These are phyloP conservation scores for Coprinopsis marcescibilis DNA, from an alignment of 768 basidiomycete genomes.

Conservation along the genomic window DNA sequence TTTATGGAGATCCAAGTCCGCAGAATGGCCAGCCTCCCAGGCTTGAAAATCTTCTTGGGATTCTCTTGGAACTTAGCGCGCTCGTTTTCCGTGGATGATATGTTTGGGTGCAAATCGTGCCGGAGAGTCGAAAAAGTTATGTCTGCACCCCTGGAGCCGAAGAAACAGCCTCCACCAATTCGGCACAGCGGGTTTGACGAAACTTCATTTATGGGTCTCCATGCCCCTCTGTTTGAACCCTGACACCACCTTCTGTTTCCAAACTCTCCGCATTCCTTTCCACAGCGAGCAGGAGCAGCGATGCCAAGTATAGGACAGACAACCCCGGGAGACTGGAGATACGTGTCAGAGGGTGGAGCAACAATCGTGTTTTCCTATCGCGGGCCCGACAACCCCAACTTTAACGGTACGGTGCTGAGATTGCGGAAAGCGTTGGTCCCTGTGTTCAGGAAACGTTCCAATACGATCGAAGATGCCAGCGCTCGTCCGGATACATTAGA, in stretches of 20 bases:
- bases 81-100: too few relatives aligned
- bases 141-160: too few relatives aligned
- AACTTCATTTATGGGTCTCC: too few relatives aligned
- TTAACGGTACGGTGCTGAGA: conserved; percentile 66
- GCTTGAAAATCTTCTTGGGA: too few relatives aligned
- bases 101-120: too few relatives aligned
- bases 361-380: conserved; percentile 83
- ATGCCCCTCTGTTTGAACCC: too few relatives aligned
- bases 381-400: conserved; percentile 46
- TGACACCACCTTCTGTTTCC: neutral
- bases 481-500: neutral
- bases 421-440: conserved; percentile 52
- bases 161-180: too few relatives aligned
- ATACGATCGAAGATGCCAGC: neutral
- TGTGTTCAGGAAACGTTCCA: neutral
- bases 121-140: too few relatives aligned
- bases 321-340: conserved; percentile 60
- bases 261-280: neutral
- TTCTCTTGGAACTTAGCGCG: too few relatives aligned
- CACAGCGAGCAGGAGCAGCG: neutral
- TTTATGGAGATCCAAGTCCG: too few relatives aligned
- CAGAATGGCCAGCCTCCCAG: too few relatives aligned
- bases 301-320: conserved; percentile 31
- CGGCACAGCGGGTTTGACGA: too few relatives aligned
- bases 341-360: conserved; percentile 90